Evolutionary conservation across 1,139 yeast species (phyloP), one percentile per base, ranked within the genome.

Genomic region (Spathaspora sp.): DNA sequence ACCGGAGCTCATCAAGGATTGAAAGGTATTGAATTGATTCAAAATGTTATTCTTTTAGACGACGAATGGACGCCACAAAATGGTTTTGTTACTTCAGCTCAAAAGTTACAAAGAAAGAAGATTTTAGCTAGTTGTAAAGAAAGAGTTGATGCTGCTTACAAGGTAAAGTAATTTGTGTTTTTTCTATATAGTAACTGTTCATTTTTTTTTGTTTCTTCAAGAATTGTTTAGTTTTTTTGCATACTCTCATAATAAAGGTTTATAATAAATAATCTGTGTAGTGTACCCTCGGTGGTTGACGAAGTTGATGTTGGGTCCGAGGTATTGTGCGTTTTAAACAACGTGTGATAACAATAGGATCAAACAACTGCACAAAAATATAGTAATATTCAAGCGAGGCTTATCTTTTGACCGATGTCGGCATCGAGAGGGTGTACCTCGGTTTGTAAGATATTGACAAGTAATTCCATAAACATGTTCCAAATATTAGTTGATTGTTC

Each of bases 11-110:
- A 79, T 27, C 91, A 85, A 63, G 97, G 96, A 9, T 78, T 95
- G 56, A 76, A 69, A 50, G 96, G 97, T 50, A 91, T 90, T 57
- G 99, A 95, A 68, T 74, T 91, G 53, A 66, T 95, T 51, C 82
- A 82, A 56, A 95, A 93, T 56, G 76, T 87, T 51, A 90, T 87
- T 17, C 67, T 95, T 49, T 78, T 84, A 51, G 93, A 87, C 56
- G 91, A 85, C 43, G 99, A 95, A 72, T 95, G 99, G 98, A 91
- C 98, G 43, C 98, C 99, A 42, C 95, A 89, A 68, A 89, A 85
- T 62, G 98, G 97, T 1, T 87, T 75, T 56, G 95, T 93, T 48
- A 90, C 98, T 9, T 83, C 95, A 52, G 99, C 99, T 26, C 98
- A 93, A 72, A 95, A 95, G 70, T 79, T 95, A 59, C 97, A 93